These are phyloP conservation scores for Apiospora rasikravindrae DNA, from an alignment of 2,329 filamentous ascomycete genomes.

Conservation along the genomic window DNA sequence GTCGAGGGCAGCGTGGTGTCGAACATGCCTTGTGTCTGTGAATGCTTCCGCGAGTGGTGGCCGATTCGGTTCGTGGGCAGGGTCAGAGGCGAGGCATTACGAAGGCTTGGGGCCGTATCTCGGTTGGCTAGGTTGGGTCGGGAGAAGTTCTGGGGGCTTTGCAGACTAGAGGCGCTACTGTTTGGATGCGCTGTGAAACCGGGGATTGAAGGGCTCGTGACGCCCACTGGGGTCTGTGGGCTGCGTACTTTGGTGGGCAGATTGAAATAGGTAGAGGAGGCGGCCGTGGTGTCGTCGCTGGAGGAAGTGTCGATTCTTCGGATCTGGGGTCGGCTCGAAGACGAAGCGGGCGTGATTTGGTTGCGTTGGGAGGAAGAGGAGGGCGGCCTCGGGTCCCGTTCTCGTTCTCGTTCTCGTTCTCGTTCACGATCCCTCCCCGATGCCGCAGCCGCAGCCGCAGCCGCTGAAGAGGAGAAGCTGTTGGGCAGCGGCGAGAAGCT, in stretches of 20 bases:
- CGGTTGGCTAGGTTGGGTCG: constrained; percentile 47
- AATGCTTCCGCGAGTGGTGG: constrained; percentile 60
- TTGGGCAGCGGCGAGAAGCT: constrained; percentile 61
- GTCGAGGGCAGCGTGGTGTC: constrained; percentile 74
- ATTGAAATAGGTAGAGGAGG: constrained; percentile 31
- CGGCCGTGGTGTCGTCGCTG: constrained; percentile 48
- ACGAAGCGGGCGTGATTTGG: constrained; percentile 25
- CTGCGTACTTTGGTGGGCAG: constrained; percentile 55
- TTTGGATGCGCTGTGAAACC: constrained; percentile 54
- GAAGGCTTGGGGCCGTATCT: constrained; percentile 39
- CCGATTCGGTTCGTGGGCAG: constrained; percentile 42
- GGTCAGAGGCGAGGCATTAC: constrained; percentile 50
- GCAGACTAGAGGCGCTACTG: constrained; percentile 53
- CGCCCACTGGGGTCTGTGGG: constrained; percentile 39
- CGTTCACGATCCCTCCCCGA: constrained; percentile 21
- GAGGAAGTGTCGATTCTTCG: constrained; percentile 52
- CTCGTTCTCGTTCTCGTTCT: not conserved
- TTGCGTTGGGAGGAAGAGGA: constrained; percentile 2
- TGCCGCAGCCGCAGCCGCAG: constrained; percentile 28
- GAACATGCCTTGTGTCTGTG: constrained; percentile 77
- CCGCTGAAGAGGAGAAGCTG: constrained; percentile 34
- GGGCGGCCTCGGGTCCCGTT: not conserved
- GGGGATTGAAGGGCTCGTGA: constrained; percentile 54
- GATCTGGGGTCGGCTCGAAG: constrained; percentile 43
- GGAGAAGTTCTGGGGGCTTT: constrained; percentile 64